Base-by-base conservation (phyloP, 768 basidiomycete genomes). In the Wakefieldia striispora region DNA sequence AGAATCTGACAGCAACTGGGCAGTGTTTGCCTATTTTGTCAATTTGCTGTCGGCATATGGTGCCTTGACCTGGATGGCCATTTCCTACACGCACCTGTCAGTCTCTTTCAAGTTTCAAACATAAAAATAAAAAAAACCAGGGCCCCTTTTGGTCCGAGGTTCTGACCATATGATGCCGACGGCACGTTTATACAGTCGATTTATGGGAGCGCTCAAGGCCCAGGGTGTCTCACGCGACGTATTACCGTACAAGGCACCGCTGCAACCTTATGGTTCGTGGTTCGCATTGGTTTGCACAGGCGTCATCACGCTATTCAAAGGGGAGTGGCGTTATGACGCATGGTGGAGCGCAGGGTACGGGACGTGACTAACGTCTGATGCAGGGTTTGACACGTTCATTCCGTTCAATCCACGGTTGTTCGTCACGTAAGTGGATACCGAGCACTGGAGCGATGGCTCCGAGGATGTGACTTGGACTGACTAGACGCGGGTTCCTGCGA, bases 261-360 rank as follows among this genome's bases (percentile, higher is more conserved):
- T 46, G 34, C 43, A 42, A 3, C 81, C 81, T 16, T 81, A 71
- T 63, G 82, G 83, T 10, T 76, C 76, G 37, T 84, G 80, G 78
- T 78, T 83, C 55, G 83, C 82, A 19, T 58, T 86, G 12, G 62
- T 76, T 33, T 65, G 75, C 16, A 82, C 81, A 3, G 71, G 54
- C 4, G 70, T 82, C 51, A 81, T 83, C 58, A 77, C 77, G 4
- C 24, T 83, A 5, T 84, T 83, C 74, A 82, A 84, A 66, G 80
- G 80, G 70, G 72, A 33, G 35, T 44, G 35, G 33, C 33, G 33
- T 16, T 16, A 33, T 16, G 33, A 27, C 1, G 24, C 7, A 36
- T 6, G 5, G 10, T 29, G 7, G 4, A 10, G 6, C 16, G 24
- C 33, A 16, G 33, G 3, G 26, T 19, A 34, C 17, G 12, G 11